phyloP scores from a whole-genome alignment of 129 eudicot species.

The Flaveria sonorensis region DNA sequence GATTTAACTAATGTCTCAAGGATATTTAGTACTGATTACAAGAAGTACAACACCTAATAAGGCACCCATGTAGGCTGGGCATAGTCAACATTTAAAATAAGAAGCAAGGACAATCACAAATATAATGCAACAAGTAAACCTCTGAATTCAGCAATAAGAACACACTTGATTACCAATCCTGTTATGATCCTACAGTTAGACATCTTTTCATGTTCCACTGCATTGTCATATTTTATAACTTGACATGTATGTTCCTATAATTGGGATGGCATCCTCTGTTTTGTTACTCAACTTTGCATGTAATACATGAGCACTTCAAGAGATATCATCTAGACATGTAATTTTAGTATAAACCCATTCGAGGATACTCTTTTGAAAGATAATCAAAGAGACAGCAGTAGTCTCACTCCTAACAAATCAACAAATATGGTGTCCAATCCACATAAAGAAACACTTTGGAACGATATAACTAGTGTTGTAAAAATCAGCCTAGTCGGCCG shows the following conservation, averaged over 20 bases:
- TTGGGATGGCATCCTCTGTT: constrained; percentile 16
- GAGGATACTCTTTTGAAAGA: neutral
- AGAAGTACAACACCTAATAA: neutral
- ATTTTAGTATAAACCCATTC: neutral
- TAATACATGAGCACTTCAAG: neutral
- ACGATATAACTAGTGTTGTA: neutral
- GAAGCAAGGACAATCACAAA: neutral
- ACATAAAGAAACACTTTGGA: neutral
- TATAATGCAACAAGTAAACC: constrained; percentile 5
- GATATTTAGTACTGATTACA: neutral
- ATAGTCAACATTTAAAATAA: neutral
- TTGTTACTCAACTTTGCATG: neutral
- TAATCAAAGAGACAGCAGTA: neutral
- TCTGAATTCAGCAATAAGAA: neutral
- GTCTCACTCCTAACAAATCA: neutral
- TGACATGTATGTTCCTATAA: neutral
- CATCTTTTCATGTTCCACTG: neutral
- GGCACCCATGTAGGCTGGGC: neutral
- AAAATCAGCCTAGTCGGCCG: too few relatives aligned
- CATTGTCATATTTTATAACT: neutral
- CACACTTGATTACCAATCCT: neutral
- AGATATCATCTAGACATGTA: constrained; percentile 19
- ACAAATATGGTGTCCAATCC: neutral
- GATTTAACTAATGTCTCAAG: neutral
- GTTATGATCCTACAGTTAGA: constrained; percentile 8